Conservation (phyloP, 768 basidiomycete genomes). For the Leccinum uliginosum region DNA sequence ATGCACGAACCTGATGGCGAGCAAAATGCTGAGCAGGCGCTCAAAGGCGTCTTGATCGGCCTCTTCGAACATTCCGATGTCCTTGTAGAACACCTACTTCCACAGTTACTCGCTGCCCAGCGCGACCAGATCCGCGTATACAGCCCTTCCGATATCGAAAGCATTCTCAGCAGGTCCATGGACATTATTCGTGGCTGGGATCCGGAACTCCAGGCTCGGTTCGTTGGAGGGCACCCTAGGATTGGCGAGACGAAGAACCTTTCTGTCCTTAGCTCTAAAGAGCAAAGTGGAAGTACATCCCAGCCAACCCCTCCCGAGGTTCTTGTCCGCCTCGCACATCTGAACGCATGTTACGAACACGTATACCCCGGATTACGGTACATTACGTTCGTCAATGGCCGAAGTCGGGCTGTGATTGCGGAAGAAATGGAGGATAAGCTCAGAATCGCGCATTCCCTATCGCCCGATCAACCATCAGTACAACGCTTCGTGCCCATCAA, state of each 20-base stretch:
- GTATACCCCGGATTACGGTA: conserved; percentile 75
- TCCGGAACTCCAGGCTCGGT: conserved; percentile 45
- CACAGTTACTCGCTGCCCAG: conserved; percentile 39
- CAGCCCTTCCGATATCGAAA: conserved; percentile 38
- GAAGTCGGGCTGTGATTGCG: conserved; percentile 64
- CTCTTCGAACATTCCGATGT: conserved; percentile 70
- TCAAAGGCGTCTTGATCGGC: conserved; percentile 34
- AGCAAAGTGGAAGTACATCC: conserved; percentile 55
- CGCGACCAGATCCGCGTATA: conserved; percentile 17
- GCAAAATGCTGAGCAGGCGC: conserved; percentile 13
- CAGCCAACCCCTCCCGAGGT: conserved; percentile 68
- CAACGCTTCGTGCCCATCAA: conserved; percentile 37
- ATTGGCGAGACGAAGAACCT: conserved; percentile 81
- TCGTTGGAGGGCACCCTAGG: conserved; percentile 82
- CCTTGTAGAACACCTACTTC: conserved; percentile 49
- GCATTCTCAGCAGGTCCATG: conserved; percentile 55
- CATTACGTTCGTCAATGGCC: conserved; percentile 90
- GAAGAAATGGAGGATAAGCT: conserved; percentile 76
- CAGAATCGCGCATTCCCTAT: conserved; percentile 46
- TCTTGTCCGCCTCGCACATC: conserved; percentile 62
- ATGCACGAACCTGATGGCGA: neutral
- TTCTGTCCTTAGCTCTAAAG: conserved; percentile 69
- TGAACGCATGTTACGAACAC: conserved; percentile 76
- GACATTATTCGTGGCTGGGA: conserved; percentile 51
- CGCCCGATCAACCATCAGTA: conserved; percentile 32